Evolutionary conservation across 2,329 filamentous ascomycete genomes (phyloP), one percentile per base, ranked within the genome.

Genomic region (Fusarium brevicatenulatum): DNA sequence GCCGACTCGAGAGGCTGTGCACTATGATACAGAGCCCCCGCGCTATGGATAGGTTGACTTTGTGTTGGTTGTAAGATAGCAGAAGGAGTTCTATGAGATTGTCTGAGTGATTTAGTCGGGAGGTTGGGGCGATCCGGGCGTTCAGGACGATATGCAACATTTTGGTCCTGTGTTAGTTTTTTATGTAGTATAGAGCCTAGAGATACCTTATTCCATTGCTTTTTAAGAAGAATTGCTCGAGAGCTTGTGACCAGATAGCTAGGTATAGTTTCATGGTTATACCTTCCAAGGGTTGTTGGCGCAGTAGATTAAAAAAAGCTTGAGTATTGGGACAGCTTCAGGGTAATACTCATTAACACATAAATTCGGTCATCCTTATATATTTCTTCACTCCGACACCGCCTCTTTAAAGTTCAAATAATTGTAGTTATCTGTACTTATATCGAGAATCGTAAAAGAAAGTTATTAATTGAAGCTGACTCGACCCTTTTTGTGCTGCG

Each of bases 241-340:
- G 2, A 4, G 25, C 15, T 34, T n/a, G 10, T 4, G 2, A 2
- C 2, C 0, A 34, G 13, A 19, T 19, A 6, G 1, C 2, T 2
- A 23, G 7, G 11, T 19, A 23, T 10, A 12, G 11, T 7, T 1
- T 5, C 18, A 12, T 9, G 3, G 15, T 9, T 9, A 11, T 56
- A 0, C 5, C 16, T 50, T 19, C n/a, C 5, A 23, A 9, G 10
- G 0, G 28, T 42, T 3, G 21, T 28, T 9, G 6, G 8, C 0
- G 12, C n/a, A n/a, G 21, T 40, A 50, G 36, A 43, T 53, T 18
- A 7, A n/a, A n/a, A 43, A 25, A 6, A 34, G 16, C 0, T 11
- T 2, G 40, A 66, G 60, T 57, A 63, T 43, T 11, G 39, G 40
- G 36, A 67, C 63, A 61, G 53, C 64, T 67, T 67, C 64, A 67